phyloP scores from a whole-genome alignment of 225 moss, liverwort and hornwort genomes.

The Sphagnum tenellum region DNA sequence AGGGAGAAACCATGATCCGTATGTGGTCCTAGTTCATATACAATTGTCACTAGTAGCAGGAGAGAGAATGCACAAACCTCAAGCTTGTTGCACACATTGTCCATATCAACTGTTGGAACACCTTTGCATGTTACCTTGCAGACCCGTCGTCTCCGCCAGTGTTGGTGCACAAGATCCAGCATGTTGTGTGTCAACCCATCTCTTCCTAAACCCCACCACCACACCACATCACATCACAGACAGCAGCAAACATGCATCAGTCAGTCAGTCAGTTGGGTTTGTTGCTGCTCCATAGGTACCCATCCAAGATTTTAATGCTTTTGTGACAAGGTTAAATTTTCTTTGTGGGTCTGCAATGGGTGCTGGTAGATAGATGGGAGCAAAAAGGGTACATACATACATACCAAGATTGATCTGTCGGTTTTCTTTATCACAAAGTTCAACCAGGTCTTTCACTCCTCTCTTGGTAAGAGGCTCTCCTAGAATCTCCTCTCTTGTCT shows the following conservation, averaged over 20 bases:
- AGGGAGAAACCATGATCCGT: too few relatives aligned
- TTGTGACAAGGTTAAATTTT: too few relatives aligned
- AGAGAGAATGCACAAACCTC: conserved; percentile 45
- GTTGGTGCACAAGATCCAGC: conserved; percentile 72
- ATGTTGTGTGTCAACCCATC: conserved; percentile 99
- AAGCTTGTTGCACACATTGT: conserved; percentile 67
- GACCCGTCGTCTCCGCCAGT: conserved; percentile 89
- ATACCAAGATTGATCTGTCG: conserved; percentile 88
- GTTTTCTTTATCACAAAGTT: conserved; percentile 34
- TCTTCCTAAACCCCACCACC: conserved; percentile 44
- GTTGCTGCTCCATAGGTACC: background rate
- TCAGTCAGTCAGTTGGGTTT: too few relatives aligned
- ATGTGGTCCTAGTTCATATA: background rate
- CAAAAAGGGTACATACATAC: background rate
- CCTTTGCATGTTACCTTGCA: conserved; percentile 97
- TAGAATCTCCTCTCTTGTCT: conserved; percentile 70
- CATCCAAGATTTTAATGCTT: background rate
- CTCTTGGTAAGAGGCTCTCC: conserved; percentile 52
- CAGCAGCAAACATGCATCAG: background rate
- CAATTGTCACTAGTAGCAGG: too few relatives aligned
- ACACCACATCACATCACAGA: conserved; percentile 1
- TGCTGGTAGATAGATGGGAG: background rate
- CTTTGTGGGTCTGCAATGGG: too few relatives aligned
- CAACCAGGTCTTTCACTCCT: conserved; percentile 66
- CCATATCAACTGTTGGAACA: conserved; percentile 96